Percentiles rank a stretch among this genome's conserved stretches.
These are phyloP conservation scores for Sclerotinia sclerotiorum DNA, from an alignment of 2,329 filamentous ascomycete genomes.

Conservation along the genomic window DNA sequence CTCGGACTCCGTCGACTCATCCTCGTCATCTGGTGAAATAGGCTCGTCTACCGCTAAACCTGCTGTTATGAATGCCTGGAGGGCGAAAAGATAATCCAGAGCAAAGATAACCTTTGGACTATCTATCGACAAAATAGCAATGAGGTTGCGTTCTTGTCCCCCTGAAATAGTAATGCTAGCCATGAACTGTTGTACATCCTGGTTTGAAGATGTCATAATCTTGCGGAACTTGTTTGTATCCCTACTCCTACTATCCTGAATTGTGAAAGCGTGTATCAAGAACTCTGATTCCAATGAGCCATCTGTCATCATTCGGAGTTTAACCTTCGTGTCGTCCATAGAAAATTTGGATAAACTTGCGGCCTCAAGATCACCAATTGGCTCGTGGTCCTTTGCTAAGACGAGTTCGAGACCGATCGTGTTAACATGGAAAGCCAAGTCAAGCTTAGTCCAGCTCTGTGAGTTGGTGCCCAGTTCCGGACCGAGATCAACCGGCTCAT, in stretches of 20 bases:
- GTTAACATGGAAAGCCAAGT: conserved; percentile 85
- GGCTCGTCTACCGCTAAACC: conserved; percentile 67
- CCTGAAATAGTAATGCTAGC: conserved; percentile 91
- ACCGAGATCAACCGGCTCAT: conserved; percentile 54
- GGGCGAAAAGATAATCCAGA: conserved; percentile 88
- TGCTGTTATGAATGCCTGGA: conserved; percentile 78
- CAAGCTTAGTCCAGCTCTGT: conserved; percentile 87
- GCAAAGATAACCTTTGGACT: conserved; percentile 94
- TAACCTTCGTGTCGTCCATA: conserved; percentile 86
- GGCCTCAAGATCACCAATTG: conserved; percentile 73
- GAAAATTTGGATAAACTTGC: conserved; percentile 93
- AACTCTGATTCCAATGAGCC: conserved; percentile 90
- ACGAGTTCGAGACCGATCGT: conserved; percentile 88
- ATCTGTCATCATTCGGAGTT: conserved; percentile 90
- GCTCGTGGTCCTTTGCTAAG: conserved; percentile 70
- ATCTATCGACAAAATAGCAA: conserved; percentile 90
- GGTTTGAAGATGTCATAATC: conserved; percentile 97
- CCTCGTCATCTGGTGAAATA: conserved; percentile 49
- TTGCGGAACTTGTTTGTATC: conserved; percentile 96
- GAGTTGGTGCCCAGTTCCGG: conserved; percentile 70
- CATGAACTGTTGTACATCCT: conserved; percentile 96
- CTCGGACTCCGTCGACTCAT: conserved; percentile 55
- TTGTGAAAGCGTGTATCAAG: conserved; percentile 90
- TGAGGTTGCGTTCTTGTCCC: conserved; percentile 75
- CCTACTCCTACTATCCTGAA: conserved; percentile 82